Conservation (phyloP, 768 basidiomycete genomes). For the Daedaleopsis nitida region DNA sequence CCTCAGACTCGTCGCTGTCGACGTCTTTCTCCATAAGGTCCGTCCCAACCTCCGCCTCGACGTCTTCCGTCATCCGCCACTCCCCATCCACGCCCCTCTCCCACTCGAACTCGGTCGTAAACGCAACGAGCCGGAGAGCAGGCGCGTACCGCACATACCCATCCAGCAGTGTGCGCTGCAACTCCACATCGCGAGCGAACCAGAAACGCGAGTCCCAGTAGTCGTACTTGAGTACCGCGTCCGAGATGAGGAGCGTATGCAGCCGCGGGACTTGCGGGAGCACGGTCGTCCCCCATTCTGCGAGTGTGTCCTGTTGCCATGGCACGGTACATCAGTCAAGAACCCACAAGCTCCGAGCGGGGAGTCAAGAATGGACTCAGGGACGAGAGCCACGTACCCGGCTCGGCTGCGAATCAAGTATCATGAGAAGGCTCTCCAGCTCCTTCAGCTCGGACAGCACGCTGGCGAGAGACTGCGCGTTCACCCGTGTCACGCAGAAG, state of each 20-base stretch:
- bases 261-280: neutral
- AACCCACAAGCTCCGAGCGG: neutral
- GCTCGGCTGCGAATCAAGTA: neutral
- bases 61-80: neutral
- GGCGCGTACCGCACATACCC: neutral
- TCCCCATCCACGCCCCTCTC: neutral
- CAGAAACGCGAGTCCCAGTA: neutral
- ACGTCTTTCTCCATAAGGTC: neutral
- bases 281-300: neutral
- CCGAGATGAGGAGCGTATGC: constrained; percentile 2
- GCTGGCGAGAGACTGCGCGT: neutral
- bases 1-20: no score
- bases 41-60: neutral
- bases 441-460: neutral
- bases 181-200: neutral
- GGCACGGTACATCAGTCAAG: neutral
- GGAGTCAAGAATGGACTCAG: neutral
- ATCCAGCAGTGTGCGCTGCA: neutral
- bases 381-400: constrained; percentile 2
- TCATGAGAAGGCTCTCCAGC: neutral
- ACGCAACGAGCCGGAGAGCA: constrained; percentile 5
- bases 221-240: neutral
- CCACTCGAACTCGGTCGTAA: constrained; percentile 10
- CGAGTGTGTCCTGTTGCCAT: neutral
- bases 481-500: neutral